Base-by-base conservation (phyloP, 176 grass and related monocot genomes). In the Paspalum vaginatum region DNA sequence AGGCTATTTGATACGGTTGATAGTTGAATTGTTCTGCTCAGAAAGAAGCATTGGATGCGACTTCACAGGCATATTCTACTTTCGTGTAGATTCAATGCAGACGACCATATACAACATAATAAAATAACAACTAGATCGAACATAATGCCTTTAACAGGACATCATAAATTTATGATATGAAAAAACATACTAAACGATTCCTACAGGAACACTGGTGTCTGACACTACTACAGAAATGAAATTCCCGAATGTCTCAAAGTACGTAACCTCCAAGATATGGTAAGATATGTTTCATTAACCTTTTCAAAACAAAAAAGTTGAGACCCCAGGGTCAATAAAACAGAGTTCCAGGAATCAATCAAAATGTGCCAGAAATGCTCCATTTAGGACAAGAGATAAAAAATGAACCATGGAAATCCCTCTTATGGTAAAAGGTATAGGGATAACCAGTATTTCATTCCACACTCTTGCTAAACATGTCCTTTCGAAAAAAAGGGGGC, bases 71-170 rank as follows among this genome's bases (percentile, higher is more conserved):
- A 75, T 57, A 51, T 60, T 61, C 21, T 50, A 63, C 7, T 72
- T 72, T 83, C 40, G 49, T 72, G 46, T 40, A 48, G 39, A 79
- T 32, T 20, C 52, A 61, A 49, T 20, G 69, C 41, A 61, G 7
- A 16, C 1, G 0, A 56, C 51, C 46, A 62, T 17, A 11, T 46
- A 65, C 49, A 15, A 37, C 8, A n/a, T 40, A 27, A 16, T 2
- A 11, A 60, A 46, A n/a, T 20, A 58, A 17, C 6, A 51, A 9
- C 12, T 51, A 17, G 41, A 41, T 49, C 37, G 8, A 76, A 48
- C 62, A 76, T 16, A 76, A 15, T 51, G 44, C 16, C 74, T 61
- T 42, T 2, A 50, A 61, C 63, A 75, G n/a, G 39, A 10, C 14
- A 74, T 32, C 32, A 32, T 32, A 16, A 55, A 49, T 56, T 41